Percentiles rank a stretch among this genome's conserved stretches.
Conservation (phyloP, 2,329 filamentous ascomycete species). For the Epichloe coenophiala region DNA sequence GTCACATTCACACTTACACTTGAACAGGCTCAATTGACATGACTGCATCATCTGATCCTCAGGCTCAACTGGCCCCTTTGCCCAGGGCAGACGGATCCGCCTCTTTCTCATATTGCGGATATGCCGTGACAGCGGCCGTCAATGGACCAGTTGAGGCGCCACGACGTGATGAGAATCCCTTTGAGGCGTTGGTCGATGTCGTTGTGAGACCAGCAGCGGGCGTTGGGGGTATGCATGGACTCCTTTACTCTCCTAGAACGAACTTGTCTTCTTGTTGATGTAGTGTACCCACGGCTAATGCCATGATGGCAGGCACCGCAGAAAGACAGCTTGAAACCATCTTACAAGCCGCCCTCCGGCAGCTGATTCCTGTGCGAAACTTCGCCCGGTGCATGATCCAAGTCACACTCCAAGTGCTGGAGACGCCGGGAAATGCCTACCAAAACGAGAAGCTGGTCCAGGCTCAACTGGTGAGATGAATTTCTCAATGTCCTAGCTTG, state of each 20-base stretch:
- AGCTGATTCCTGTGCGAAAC: constrained; percentile 60
- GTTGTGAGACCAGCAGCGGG: constrained; percentile 76
- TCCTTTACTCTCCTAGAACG: not conserved
- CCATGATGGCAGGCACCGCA: constrained; percentile 39
- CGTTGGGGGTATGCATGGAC: constrained; percentile 50
- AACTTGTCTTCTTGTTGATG: too few species aligned
- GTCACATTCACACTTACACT: not conserved
- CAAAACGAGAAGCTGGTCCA: constrained; percentile 46
- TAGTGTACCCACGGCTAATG: not conserved
- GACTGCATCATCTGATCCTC: constrained; percentile 33
- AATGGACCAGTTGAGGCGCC: constrained; percentile 89
- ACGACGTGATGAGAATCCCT: constrained; percentile 78
- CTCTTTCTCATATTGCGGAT: constrained; percentile 61
- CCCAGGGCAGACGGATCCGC: constrained; percentile 69
- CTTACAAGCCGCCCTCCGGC: constrained; percentile 56
- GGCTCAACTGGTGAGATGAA: constrained; percentile 41
- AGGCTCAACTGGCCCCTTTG: constrained; percentile 43
- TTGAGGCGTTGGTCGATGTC: constrained; percentile 83
- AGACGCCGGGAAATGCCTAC: constrained; percentile 54
- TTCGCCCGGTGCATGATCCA: constrained; percentile 70
- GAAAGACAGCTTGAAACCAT: constrained; percentile 74
- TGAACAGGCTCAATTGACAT: constrained; percentile 18
- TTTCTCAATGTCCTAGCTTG: not conserved
- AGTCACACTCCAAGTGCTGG: constrained; percentile 64
- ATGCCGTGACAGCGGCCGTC: constrained; percentile 70